Base-by-base conservation (phyloP, 139 green algal species). In the Ettlia oleoabundans region DNA sequence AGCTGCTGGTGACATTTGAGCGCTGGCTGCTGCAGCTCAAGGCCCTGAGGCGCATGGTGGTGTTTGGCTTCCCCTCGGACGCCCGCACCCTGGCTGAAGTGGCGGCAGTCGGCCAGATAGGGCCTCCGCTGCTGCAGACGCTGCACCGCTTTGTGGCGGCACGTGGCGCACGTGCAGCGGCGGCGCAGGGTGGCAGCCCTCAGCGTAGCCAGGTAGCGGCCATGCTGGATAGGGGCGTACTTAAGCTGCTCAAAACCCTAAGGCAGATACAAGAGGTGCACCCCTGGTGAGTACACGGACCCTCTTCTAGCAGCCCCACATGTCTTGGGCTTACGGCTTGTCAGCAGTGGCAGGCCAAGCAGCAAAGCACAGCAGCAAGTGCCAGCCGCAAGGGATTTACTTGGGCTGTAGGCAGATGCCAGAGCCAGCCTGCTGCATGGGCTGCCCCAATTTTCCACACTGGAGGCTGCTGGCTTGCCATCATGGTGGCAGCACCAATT, bases 21-120 rank as follows among this genome's bases (percentile, higher is more conserved):
- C 89, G 95, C n/a, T 98, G 95, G 95, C 85, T 97, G 78, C 89
- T 98, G 82, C 82, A 92, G 84, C 89, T 97, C 51, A 98, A 98
- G 89, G 88, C 90, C 6, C 43, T 98, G 75, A 91, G 92, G 0
- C 90, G 95, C 22, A 92, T 98, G 83, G 64, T 98, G 28, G 51
- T 98, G 33, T 93, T 93, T 81, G 95, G 95, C 28, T 96, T 94
- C 78, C 83, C 61, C 9, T 89, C 82, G 7, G 95, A 98, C 64
- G 89, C 88, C 24, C 88, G 84, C 35, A 91, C 88, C 3, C 70
- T 95, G 62, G 35, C 55, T 35, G 41, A 83, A 51, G 78, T 83
- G 51, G 42, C 64, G 32, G 78, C 78, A 26, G 78, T 83, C 47
- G 78, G 65, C 2, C 80, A 81, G 77, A 63, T 93, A 30, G 55